phyloP scores from a whole-genome alignment of 108 stramenopile species.

The Aurantiochytrium sp. region DNA sequence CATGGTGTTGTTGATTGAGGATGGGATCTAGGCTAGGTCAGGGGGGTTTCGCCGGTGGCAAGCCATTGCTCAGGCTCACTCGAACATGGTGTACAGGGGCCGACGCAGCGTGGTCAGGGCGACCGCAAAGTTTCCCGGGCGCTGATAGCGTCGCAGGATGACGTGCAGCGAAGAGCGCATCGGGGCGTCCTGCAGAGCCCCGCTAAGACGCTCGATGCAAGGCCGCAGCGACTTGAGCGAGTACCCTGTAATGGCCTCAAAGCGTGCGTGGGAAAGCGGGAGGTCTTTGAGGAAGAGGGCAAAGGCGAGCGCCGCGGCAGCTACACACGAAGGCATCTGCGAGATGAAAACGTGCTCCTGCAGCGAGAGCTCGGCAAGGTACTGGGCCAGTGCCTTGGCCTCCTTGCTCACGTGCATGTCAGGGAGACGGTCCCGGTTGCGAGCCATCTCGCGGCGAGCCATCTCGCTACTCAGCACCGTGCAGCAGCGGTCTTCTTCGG shows the following conservation, averaged over 20 bases:
- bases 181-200: background rate
- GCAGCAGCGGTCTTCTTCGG: background rate
- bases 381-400: background rate
- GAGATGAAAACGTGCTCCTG: slow-evolving; percentile 1
- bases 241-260: background rate
- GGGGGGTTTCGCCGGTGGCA: no score
- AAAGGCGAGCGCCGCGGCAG: background rate
- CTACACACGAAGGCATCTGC: background rate
- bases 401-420: background rate
- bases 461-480: background rate
- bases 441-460: no score
- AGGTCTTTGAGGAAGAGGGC: background rate
- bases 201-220: background rate
- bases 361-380: slow-evolving; percentile 17
- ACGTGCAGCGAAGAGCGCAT: background rate
- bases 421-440: background rate
- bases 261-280: background rate
- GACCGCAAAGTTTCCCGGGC: background rate
- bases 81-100: slow-evolving; percentile 2
- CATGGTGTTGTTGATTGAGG: no score
- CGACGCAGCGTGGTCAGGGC: background rate
- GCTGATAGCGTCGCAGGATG: background rate
- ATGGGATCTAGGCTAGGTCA: no score
- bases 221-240: background rate
- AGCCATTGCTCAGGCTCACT: no score